Conservation (phyloP, 495 filamentous ascomycete genomes). For the Rostrohypoxylon terebratum region DNA sequence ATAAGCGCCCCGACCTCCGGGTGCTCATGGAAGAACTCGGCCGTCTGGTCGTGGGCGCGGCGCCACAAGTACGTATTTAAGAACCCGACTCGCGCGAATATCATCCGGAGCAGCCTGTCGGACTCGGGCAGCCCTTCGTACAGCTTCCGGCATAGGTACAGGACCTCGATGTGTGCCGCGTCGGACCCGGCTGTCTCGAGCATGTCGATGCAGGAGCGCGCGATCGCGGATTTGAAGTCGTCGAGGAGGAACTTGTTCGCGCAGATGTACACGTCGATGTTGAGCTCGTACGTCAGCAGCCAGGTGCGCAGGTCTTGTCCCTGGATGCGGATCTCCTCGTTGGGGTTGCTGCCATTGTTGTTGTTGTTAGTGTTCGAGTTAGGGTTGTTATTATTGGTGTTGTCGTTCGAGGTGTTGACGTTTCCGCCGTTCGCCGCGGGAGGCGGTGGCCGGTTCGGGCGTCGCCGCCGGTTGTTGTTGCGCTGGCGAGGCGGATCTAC, state of each 20-base stretch:
- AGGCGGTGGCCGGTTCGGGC: conserved; percentile 19
- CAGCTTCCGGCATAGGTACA: conserved; percentile 54
- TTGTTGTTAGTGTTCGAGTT: not conserved
- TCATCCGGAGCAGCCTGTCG: conserved; percentile 57
- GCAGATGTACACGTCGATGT: conserved; percentile 60
- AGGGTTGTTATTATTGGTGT: not conserved
- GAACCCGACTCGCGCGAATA: conserved; percentile 60
- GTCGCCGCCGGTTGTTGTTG: conserved; percentile 9
- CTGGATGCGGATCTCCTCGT: conserved; percentile 49
- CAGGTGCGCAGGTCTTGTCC: conserved; percentile 59
- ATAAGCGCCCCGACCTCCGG: conserved; percentile 56
- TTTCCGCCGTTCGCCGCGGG: not conserved
- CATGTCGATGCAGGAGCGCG: conserved; percentile 56
- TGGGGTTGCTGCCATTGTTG: conserved; percentile 11
- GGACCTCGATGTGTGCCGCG: conserved; percentile 53
- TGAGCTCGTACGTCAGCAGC: conserved; percentile 58
- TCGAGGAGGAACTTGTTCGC: conserved; percentile 59
- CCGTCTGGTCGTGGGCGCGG: conserved; percentile 49
- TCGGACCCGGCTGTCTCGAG: conserved; percentile 60
- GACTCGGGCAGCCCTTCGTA: conserved; percentile 54
- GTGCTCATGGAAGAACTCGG: conserved; percentile 51
- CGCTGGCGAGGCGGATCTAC: conserved; percentile 23
- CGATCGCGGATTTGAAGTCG: conserved; percentile 57
- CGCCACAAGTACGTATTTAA: conserved; percentile 55
- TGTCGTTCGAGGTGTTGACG: not conserved